phyloP scores from a whole-genome alignment of 768 basidiomycete genomes.

The Boletus insuetus region DNA sequence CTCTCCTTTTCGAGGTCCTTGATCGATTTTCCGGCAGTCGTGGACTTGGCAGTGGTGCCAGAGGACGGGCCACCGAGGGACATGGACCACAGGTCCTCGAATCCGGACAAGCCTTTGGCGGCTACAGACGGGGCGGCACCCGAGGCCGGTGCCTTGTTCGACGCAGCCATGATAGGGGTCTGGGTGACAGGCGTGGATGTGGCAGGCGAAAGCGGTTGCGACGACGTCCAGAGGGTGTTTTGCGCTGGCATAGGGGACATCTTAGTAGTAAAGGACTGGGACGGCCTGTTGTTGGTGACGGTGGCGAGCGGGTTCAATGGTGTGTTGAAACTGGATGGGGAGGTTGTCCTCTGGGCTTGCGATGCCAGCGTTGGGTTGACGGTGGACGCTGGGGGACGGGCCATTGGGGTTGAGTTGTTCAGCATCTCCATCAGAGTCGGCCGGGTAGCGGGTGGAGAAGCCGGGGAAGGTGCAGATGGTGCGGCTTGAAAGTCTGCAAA shows the following conservation, averaged over 20 bases:
- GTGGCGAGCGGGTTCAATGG: slow-evolving; percentile 26
- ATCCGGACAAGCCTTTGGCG: slow-evolving; percentile 50
- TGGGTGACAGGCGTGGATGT: slow-evolving; percentile 12
- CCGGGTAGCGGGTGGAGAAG: slow-evolving; percentile 34
- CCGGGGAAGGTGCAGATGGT: slow-evolving; percentile 42
- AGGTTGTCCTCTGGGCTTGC: slow-evolving; percentile 13
- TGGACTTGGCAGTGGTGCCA: slow-evolving; percentile 34
- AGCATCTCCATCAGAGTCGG: slow-evolving; percentile 51
- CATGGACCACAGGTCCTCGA: slow-evolving; percentile 89
- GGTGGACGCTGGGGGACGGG: slow-evolving; percentile 9
- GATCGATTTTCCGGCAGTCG: slow-evolving; percentile 64
- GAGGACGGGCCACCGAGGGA: slow-evolving; percentile 54
- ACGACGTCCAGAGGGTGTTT: slow-evolving; percentile 22
- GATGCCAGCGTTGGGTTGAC: slow-evolving; percentile 8
- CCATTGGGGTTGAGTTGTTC: slow-evolving; percentile 30
- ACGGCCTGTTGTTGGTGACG: slow-evolving; percentile 21
- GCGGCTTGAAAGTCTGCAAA: slow-evolving; percentile 85
- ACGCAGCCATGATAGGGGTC: slow-evolving; percentile 5
- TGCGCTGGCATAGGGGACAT: slow-evolving; percentile 20
- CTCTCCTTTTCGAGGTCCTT: slow-evolving; percentile 90
- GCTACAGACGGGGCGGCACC: slow-evolving; percentile 25
- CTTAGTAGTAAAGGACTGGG: slow-evolving; percentile 16
- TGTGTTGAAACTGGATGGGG: slow-evolving; percentile 27
- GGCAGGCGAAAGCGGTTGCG: slow-evolving; percentile 29
- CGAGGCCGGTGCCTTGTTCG: slow-evolving; percentile 16